These are phyloP conservation scores for Ustilago cynodontis DNA, from an alignment of 1,284 basidiomycete genomes.

Conservation along the genomic window DNA sequence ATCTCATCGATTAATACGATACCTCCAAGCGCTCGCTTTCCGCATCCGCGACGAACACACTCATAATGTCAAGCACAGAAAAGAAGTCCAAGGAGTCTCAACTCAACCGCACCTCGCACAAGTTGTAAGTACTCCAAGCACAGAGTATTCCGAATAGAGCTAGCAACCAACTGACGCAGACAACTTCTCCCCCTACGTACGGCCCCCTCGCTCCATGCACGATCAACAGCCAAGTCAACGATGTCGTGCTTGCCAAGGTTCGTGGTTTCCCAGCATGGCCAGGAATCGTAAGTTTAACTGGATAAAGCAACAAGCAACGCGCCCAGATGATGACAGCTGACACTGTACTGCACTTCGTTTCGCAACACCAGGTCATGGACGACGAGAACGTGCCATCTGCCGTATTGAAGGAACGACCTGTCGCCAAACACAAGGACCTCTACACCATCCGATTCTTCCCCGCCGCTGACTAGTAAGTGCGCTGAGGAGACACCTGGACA, in stretches of 20 bases:
- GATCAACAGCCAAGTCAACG: conserved; percentile 72
- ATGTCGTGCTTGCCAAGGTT: conserved; percentile 90
- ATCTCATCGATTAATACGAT: background rate
- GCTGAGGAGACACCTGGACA: too few relatives aligned
- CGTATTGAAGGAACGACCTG: conserved; percentile 79
- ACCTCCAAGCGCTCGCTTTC: background rate
- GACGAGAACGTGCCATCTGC: conserved; percentile 76
- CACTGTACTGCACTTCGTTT: background rate
- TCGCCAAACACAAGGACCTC: conserved; percentile 78
- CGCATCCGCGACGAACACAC: background rate
- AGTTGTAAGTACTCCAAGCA: conserved; percentile 25
- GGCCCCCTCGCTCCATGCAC: background rate
- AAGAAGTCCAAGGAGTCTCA: conserved; percentile 51
- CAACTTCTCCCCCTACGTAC: background rate
- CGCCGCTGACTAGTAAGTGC: conserved; percentile 86
- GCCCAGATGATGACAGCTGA: background rate
- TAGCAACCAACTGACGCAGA: conserved; percentile 1
- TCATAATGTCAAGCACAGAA: conserved; percentile 40
- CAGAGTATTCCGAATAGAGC: background rate
- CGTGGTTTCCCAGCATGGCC: conserved; percentile 95
- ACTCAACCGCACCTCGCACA: conserved; percentile 39
- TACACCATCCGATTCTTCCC: conserved; percentile 91
- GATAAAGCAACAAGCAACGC: conserved; percentile 65
- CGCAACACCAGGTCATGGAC: conserved; percentile 78
- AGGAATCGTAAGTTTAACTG: conserved; percentile 79